phyloP scores from a whole-genome alignment of 2,329 filamentous ascomycete species.

The Diplodia corticola region DNA sequence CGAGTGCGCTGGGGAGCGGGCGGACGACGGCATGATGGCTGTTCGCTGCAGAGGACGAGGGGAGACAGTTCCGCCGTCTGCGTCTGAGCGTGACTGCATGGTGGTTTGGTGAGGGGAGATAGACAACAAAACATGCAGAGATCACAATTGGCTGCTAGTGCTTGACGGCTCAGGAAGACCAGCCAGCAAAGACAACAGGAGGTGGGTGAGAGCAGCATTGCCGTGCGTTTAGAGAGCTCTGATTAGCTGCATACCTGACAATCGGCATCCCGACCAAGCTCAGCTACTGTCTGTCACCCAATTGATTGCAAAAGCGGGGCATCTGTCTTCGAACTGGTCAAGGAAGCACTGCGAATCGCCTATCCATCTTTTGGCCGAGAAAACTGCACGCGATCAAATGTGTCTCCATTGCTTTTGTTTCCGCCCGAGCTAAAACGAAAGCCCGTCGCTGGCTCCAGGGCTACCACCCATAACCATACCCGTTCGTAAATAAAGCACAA shows the following conservation, averaged over 20 bases:
- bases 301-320: not conserved
- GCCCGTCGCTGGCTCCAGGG: not conserved
- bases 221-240: not conserved
- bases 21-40: not conserved
- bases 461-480: constrained; percentile 17
- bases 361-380: not conserved
- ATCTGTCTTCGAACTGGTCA: not conserved
- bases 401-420: constrained; percentile 22
- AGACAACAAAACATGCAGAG: not conserved
- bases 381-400: not conserved
- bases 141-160: not conserved
- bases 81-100: not conserved
- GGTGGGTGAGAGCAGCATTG: not conserved
- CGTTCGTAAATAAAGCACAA: constrained; percentile 16
- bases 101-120: not conserved
- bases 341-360: not conserved
- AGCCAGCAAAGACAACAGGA: not conserved
- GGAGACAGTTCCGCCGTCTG: not conserved
- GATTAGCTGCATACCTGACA: not conserved
- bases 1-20: not conserved
- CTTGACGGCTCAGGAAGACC: not conserved
- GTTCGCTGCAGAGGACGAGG: not conserved
- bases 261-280: not conserved
- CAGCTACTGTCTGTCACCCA: not conserved
- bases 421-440: not conserved